Percentiles rank a stretch among this genome's conserved stretches.
Conservation (phyloP, 192 early-diverging fungal species). For the Podila clonocystis region DNA sequence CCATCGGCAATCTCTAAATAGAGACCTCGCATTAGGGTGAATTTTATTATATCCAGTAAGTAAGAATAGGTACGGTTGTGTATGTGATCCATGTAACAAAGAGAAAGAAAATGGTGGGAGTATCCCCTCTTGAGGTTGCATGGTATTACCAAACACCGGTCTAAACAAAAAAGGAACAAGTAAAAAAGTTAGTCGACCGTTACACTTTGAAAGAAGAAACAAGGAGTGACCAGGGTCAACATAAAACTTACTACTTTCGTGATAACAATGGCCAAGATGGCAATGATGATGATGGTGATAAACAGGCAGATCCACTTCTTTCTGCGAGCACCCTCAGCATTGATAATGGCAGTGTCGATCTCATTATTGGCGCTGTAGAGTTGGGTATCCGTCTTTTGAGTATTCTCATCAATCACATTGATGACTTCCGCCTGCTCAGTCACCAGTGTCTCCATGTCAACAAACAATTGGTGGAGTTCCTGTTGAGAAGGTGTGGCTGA, state of each 20-base stretch:
- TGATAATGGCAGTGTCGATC: slow-evolving; percentile 64
- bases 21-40: too few species aligned
- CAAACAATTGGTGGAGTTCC: slow-evolving; percentile 90
- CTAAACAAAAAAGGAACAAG: too few species aligned
- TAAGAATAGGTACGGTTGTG: too few species aligned
- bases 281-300: slow-evolving; percentile 50
- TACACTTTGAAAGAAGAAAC: too few species aligned
- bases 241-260: slow-evolving; percentile 14
- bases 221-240: too few species aligned
- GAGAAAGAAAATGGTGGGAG: too few species aligned
- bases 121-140: too few species aligned
- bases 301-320: slow-evolving; percentile 69
- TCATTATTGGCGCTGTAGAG: slow-evolving; percentile 67
- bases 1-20: too few species aligned
- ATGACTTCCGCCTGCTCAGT: slow-evolving; percentile 78
- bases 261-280: slow-evolving; percentile 57
- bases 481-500: slow-evolving; percentile 20
- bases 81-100: too few species aligned
- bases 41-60: too few species aligned
- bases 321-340: slow-evolving; percentile 56
- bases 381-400: slow-evolving; percentile 66
- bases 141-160: too few species aligned
- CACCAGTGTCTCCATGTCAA: slow-evolving; percentile 88
- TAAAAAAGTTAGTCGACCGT: too few species aligned
- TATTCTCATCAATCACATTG: slow-evolving; percentile 75